Base-by-base conservation (phyloP, 805 yeast species). In the Metschnikowia baotianmanensis region DNA sequence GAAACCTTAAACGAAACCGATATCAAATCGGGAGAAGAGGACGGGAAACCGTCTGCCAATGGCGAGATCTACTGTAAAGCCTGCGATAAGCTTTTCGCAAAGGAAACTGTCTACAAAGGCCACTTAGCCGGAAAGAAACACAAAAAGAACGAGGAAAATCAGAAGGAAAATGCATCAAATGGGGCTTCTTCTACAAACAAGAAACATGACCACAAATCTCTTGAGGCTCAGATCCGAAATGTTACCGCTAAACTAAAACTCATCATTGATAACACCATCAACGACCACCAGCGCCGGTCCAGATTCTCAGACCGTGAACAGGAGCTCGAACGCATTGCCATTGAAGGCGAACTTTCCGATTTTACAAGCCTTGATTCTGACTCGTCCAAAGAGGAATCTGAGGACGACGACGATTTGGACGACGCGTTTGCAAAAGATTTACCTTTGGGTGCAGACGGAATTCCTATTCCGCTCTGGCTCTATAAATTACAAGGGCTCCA, bases 391-490 rank as follows among this genome's bases (percentile, higher is more conserved):
- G 61, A 53, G 0, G 37, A 19, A 9, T 11, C 22, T 15, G 45
- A 21, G 8, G 45, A 31, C 11, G 71, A 61, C 10, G 59, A 58
- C 24, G 65, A 55, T 7, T 48, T 55, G 15, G 55, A 57, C 22
- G 59, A 55, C 37, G 46, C 45, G 4, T 72, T 73, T 45, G 79
- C 82, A 15, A 65, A 77, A 41, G 77, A 82, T 41, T 60, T 86
- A 40, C 96, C 96, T 0, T 38, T 86, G 0, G 98, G 96, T 0
- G 76, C 86, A 15, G 97, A 90, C 61, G 97, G 97, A 0, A 76
- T 74, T 29, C 97, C 97, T 1, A 87, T 93, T 21, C 99, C 99
- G 1, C 79, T 73, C 40, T 93, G 99, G 99, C 68, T 93, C 21
- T 90, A 80, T 71, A 93, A 90, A 60, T 67, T 90, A 32, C 89